phyloP scores from a whole-genome alignment of 139 green algal genomes.

The Chlamydomonas asymmetrica region DNA sequence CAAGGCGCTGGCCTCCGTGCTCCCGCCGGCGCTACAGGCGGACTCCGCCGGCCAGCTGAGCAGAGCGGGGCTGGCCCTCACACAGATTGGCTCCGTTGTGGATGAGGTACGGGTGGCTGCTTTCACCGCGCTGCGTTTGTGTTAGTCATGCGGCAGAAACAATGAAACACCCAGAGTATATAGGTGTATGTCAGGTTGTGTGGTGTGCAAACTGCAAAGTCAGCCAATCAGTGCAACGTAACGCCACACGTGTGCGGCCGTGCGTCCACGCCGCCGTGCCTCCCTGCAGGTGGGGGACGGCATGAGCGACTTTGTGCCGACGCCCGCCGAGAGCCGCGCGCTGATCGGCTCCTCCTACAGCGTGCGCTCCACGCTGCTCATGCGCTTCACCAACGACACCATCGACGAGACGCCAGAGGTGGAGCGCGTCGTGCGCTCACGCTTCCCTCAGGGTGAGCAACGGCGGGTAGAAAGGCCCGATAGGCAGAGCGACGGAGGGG shows the following conservation, averaged over 20 bases:
- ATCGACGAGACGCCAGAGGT: constrained; percentile 64
- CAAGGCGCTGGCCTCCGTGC: constrained; percentile 24
- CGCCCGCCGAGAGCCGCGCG: constrained; percentile 41
- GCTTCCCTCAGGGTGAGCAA: constrained; percentile 6
- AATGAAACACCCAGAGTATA: not conserved
- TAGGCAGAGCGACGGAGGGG: not conserved
- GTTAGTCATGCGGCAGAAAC: not conserved
- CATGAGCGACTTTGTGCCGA: constrained; percentile 53
- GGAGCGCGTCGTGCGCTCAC: constrained; percentile 6
- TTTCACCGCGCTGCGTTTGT: not conserved
- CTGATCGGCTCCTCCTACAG: constrained; percentile 46
- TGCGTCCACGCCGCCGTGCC: not conserved
- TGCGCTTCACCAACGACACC: constrained; percentile 56
- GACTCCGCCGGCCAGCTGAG: constrained; percentile 32
- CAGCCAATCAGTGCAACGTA: too few relatives aligned
- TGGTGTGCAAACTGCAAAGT: too few relatives aligned
- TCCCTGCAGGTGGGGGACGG: constrained; percentile 48
- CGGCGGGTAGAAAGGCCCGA: too few relatives aligned
- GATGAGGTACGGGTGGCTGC: constrained; percentile 37
- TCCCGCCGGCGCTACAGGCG: constrained; percentile 20
- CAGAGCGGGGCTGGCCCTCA: constrained; percentile 36
- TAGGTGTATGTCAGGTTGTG: not conserved
- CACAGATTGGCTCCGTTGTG: constrained; percentile 53
- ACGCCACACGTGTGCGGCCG: too few relatives aligned
- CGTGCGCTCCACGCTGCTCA: constrained; percentile 44